These are phyloP conservation scores for Claviceps pusilla DNA, from an alignment of 2,329 filamentous ascomycete species.

Conservation along the genomic window DNA sequence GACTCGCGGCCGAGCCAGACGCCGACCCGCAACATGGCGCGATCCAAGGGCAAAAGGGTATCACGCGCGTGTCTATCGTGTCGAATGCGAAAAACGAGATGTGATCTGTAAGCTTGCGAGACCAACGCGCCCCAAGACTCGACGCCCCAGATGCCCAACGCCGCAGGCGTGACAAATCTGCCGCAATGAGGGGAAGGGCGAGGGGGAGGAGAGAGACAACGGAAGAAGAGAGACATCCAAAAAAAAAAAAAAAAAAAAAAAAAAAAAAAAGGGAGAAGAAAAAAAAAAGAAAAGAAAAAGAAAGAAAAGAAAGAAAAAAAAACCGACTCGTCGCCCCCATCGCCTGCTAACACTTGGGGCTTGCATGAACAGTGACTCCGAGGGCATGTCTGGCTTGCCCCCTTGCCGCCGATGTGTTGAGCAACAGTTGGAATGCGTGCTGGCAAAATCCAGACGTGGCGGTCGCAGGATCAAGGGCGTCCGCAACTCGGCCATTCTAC, in stretches of 20 bases:
- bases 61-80: constrained; percentile 19
- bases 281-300: no score
- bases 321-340: background rate
- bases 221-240: no score
- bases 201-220: no score
- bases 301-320: background rate
- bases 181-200: no score
- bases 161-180: no score
- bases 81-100: constrained; percentile 18
- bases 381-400: constrained; percentile 19
- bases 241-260: no score
- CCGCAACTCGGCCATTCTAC: constrained; percentile 5
- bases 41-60: constrained; percentile 14
- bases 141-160: no score
- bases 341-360: constrained; percentile 5
- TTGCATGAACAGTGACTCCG: constrained; percentile 13
- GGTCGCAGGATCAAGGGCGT: constrained; percentile 20
- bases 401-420: constrained; percentile 25
- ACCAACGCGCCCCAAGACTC: no score
- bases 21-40: constrained; percentile 8
- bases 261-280: background rate
- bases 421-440: constrained; percentile 22
- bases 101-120: constrained; percentile 15
- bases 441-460: constrained; percentile 25
- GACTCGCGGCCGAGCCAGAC: constrained; percentile 7